phyloP scores from a whole-genome alignment of 805 yeast species.

The Lipomyces sp. region DNA sequence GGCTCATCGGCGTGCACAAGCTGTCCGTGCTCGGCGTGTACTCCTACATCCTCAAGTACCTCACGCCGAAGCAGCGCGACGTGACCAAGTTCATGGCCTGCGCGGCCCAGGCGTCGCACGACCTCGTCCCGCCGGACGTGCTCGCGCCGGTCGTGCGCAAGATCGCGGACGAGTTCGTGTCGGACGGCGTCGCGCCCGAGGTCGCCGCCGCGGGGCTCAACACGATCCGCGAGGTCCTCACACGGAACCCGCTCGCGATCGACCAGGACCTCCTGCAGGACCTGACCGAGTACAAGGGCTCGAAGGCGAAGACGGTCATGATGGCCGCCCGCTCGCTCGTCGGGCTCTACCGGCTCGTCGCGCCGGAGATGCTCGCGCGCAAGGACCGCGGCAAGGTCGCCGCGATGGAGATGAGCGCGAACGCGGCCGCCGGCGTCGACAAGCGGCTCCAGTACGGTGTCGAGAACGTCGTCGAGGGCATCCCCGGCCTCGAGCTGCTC shows the following conservation, averaged over 20 bases:
- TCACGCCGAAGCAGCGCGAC: slow-evolving; percentile 90
- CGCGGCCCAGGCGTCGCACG: slow-evolving; percentile 94
- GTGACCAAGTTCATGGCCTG: slow-evolving; percentile 98
- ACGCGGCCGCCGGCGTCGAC: slow-evolving; percentile 48
- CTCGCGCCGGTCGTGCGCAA: slow-evolving; percentile 77
- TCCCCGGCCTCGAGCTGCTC: slow-evolving; percentile 87
- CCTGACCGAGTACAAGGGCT: slow-evolving; percentile 82
- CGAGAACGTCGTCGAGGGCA: slow-evolving; percentile 63
- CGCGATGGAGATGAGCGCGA: slow-evolving; percentile 67
- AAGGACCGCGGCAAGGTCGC: slow-evolving; percentile 95
- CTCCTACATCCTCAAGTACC: slow-evolving; percentile 79
- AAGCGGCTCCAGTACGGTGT: slow-evolving; percentile 58
- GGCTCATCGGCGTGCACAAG: slow-evolving; percentile 93
- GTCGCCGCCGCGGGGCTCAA: slow-evolving; percentile 98
- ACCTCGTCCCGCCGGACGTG: slow-evolving; percentile 93
- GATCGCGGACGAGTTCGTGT: slow-evolving; percentile 94
- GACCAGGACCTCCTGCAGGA: slow-evolving; percentile 86
- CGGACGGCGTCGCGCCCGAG: slow-evolving; percentile 97
- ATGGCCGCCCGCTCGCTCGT: slow-evolving; percentile 91
- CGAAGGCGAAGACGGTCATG: slow-evolving; percentile 89
- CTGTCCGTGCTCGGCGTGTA: slow-evolving; percentile 85
- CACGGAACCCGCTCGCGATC: slow-evolving; percentile 93
- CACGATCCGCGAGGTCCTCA: slow-evolving; percentile 85
- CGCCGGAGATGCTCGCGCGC: slow-evolving; percentile 88
- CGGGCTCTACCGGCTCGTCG: slow-evolving; percentile 84